A percentile compares a stretch with the other conserved stretches of the same genome.
Conservation (phyloP, 2,329 filamentous ascomycete genomes). For the Calonectria montana region DNA sequence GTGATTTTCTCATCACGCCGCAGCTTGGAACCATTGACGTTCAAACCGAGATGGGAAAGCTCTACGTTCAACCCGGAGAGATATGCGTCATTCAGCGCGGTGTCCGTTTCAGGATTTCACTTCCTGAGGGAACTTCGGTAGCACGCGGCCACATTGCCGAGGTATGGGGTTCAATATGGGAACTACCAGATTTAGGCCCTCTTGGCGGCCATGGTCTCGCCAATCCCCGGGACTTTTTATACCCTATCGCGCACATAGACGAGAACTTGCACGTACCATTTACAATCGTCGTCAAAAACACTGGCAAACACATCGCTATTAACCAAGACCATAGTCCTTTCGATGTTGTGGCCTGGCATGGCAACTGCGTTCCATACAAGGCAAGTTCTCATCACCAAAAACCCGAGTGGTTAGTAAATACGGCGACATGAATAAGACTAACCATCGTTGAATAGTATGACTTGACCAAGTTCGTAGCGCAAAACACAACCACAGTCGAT, state of each 20-base stretch:
- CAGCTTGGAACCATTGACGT: conserved; percentile 68
- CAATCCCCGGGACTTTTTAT: not conserved
- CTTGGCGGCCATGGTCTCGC: not conserved
- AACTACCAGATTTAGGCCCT: not conserved
- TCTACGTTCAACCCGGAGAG: conserved; percentile 74
- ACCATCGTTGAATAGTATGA: not conserved
- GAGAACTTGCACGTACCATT: conserved; percentile 46
- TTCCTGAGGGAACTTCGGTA: not conserved
- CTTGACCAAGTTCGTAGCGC: not conserved
- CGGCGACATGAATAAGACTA: not conserved
- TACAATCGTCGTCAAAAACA: conserved; percentile 70
- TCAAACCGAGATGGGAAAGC: conserved; percentile 73
- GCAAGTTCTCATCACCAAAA: not conserved
- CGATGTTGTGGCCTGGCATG: conserved; percentile 78
- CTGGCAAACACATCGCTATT: conserved; percentile 68
- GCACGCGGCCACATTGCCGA: not conserved
- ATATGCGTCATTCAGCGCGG: conserved; percentile 74
- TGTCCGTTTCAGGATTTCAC: conserved; percentile 43
- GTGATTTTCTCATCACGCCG: not conserved
- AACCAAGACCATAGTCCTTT: conserved; percentile 74
- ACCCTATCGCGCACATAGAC: not conserved
- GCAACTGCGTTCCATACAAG: conserved; percentile 71
- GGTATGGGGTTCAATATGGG: conserved; percentile 4
- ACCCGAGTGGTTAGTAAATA: no score
- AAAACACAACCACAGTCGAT: conserved; percentile 43